Evolutionary conservation across 2,329 filamentous ascomycete species (phyloP), one percentile per base, ranked within the genome.

Genomic region (Phyllachora maydis): DNA sequence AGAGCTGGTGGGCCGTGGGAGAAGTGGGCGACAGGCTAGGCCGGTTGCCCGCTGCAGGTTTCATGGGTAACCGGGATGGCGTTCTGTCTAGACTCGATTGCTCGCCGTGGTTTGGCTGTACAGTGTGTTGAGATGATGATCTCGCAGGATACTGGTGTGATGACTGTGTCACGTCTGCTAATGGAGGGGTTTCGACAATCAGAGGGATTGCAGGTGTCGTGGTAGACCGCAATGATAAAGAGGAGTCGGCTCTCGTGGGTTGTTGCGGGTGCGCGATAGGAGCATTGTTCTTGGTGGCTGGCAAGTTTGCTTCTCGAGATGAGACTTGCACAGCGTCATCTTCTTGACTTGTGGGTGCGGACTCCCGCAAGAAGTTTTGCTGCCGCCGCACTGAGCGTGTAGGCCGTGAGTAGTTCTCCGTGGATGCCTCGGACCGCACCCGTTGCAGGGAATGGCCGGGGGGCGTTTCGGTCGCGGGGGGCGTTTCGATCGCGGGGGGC

Each of bases 361-460:
- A 38, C 14, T 65, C 58, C 29, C 52, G 49, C 16, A 55, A 52
- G 32, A 57, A 57, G 19, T 54, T 54, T 25, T 58, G 54, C 31
- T 59, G 50, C 29, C 53, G 45, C 26, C 58, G 45, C 12, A 59
- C 47, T 16, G 55, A 46, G 26, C 51, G 42, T 8, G 49, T 52
- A 7, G 71, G 67, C 6, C 66, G 54, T 8, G 71, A 75, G 37
- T 66, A 72, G 35, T 72, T 74, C 29, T 62, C 64, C 6, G 54
- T 47, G 14, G 59, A 46, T 3, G 77, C 72, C 37, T 85, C 78
- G 4, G 78, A 78, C 38, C 74, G 65, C 1, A 76, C 65, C 33
- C 69, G 59, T 5, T 56, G 50, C 16, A 81, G 46, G 5, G 54
- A 52, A 25, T 66, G 53, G 14, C 56, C 59, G 21, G 49, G 46